Base-by-base conservation (phyloP, 441 rosid genomes). In the Dalechampia spathulata region DNA sequence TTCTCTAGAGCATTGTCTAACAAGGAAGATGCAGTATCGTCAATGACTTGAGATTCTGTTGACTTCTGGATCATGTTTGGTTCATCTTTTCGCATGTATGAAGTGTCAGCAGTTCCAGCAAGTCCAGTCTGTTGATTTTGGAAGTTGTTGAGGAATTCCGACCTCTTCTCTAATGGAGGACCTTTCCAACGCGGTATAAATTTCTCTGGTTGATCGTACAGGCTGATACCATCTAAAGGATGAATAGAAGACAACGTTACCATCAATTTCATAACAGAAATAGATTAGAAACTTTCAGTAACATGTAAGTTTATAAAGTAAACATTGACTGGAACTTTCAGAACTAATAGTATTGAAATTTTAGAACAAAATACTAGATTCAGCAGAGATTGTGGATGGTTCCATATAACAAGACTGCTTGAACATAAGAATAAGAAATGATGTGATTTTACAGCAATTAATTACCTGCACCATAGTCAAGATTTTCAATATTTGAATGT, bases 131-230 rank as follows among this genome's bases (percentile, higher is more conserved):
- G 76, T 71, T 77, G 87, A 60, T 78, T 75, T 19, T 52, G 57
- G 68, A 66, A 81, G 72, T 71, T 65, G 59, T 70, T 47, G 47
- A 83, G 83, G 62, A 82, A 77, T 67, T 76, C 77, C 0, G 86
- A 82, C 61, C 57, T 75, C 75, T 82, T 83, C 64, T 76, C 90
- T 63, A 80, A 46, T 17, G 66, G 57, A n/a, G 90, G 76, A 55
- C 83, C 92, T 75, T 82, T 87, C 98, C 98, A 91, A 62, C 83
- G 88, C 5, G 98, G 96, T 67, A 80, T 72, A 53, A 87, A 60
- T 58, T 87, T 91, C 58, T 85, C 96, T 44, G 87, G 85, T 28
- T 79, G 74, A 74, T 87, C 96, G 70, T 91, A 74, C 49, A 91
- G 49, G 66, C 96, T 85, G 69, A 91, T 74, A 28, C 96, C 95